Conservation (phyloP, 148 eudicot species). For the Talinum fruticosum region DNA sequence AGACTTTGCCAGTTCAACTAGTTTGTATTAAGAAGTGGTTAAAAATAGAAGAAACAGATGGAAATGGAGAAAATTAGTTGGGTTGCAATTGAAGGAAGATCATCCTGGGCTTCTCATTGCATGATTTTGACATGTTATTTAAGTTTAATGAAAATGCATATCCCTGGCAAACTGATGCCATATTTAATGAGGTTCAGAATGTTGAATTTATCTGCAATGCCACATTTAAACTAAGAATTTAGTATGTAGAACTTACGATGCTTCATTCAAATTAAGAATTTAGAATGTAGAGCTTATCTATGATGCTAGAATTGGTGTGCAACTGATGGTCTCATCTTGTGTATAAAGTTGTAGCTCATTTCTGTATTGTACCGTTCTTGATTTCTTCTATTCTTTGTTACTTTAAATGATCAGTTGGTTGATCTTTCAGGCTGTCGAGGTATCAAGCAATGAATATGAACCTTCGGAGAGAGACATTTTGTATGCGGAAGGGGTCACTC, state of each 20-base stretch:
- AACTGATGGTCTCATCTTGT: background rate
- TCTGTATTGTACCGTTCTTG: background rate
- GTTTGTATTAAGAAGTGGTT: background rate
- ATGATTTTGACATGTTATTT: background rate
- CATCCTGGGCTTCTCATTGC: background rate
- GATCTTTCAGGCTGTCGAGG: constrained; percentile 78
- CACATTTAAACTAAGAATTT: too few species aligned
- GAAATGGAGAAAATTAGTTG: too few species aligned
- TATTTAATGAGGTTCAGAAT: too few species aligned
- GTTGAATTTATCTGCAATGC: too few species aligned
- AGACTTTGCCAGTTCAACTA: too few species aligned
- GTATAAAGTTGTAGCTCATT: background rate
- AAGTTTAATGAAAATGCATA: background rate
- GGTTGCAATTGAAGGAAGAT: background rate
- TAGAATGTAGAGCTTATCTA: background rate
- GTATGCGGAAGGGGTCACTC: constrained; percentile 96
- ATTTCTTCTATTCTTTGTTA: constrained; percentile 4
- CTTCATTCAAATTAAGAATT: too few species aligned
- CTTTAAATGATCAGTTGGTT: constrained; percentile 7
- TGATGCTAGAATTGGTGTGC: background rate
- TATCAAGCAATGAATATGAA: constrained; percentile 95
- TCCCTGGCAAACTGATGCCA: background rate
- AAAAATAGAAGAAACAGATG: too few species aligned
- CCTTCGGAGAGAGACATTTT: constrained; percentile 92
- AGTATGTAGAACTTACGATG: too few species aligned